phyloP scores from a whole-genome alignment of 148 eudicot species.

The Chenopodium suecicum region DNA sequence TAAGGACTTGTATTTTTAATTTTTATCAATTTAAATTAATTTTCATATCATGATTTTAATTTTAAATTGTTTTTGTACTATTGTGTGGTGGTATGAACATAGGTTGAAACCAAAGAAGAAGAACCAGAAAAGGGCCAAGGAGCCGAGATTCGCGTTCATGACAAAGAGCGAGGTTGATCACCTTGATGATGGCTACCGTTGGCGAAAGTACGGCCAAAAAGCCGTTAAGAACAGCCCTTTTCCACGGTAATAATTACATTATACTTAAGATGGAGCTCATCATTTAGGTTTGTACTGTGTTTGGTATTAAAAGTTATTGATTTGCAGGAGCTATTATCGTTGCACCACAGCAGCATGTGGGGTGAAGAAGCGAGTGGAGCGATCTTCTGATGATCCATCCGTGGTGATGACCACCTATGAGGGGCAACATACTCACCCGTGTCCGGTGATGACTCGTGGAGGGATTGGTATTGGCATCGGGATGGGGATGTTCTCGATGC shows the following conservation, averaged over 20 bases:
- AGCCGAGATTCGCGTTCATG: constrained; percentile 88
- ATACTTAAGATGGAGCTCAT: too few species aligned
- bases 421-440: constrained; percentile 78
- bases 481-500: background rate
- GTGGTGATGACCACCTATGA: constrained; percentile 82
- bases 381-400: constrained; percentile 63
- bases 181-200: constrained; percentile 91
- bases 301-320: too few species aligned
- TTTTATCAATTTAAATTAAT: background rate
- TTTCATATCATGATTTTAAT: background rate
- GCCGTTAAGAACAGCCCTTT: constrained; percentile 94
- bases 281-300: too few species aligned
- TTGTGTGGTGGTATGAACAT: background rate
- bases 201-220: constrained; percentile 99
- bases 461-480: constrained; percentile 16
- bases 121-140: constrained; percentile 61
- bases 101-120: constrained; percentile 71
- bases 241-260: constrained; percentile 51
- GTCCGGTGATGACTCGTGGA: constrained; percentile 52
- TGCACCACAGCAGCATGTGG: constrained; percentile 86
- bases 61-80: background rate
- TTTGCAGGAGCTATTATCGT: constrained; percentile 81
- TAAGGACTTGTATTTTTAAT: background rate
- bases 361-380: constrained; percentile 85
- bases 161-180: constrained; percentile 89